Conservation (phyloP, 441 rosid genomes). For the Isatis lusitanica region DNA sequence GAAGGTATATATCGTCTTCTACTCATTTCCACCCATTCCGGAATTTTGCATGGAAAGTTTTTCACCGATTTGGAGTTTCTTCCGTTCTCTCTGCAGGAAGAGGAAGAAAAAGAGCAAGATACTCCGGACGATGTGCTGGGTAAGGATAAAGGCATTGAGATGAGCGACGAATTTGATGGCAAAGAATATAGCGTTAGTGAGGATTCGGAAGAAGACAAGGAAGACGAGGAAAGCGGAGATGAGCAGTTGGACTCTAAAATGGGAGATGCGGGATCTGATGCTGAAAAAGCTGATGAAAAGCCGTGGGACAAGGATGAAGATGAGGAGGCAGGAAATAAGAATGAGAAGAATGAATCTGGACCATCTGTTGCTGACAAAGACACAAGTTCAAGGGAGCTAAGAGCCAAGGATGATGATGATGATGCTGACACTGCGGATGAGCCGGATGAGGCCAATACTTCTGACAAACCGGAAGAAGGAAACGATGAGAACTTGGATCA, state of each 20-base stretch:
- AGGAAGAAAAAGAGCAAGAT: slow-evolving; percentile 75
- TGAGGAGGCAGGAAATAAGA: slow-evolving; percentile 47
- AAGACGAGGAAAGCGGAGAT: slow-evolving; percentile 53
- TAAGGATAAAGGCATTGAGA: slow-evolving; percentile 88
- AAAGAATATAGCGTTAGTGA: slow-evolving; percentile 77
- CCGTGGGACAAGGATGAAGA: slow-evolving; percentile 72
- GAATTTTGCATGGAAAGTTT: slow-evolving; percentile 4
- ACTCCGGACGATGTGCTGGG: slow-evolving; percentile 53
- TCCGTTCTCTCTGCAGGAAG: slow-evolving; percentile 40
- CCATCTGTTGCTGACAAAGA: slow-evolving; percentile 64
- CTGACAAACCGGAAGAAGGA: slow-evolving; percentile 48
- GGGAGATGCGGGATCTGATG: slow-evolving; percentile 78
- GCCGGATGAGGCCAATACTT: slow-evolving; percentile 40
- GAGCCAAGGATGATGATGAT: slow-evolving; percentile 85
- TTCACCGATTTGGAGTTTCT: slow-evolving; percentile 7
- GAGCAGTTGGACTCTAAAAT: slow-evolving; percentile 74
- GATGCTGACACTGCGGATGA: slow-evolving; percentile 43
- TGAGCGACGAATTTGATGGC: slow-evolving; percentile 83
- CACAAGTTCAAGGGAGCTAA: slow-evolving; percentile 64
- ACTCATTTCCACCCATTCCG: neutral
- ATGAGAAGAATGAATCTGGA: slow-evolving; percentile 86
- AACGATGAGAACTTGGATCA: slow-evolving; percentile 47
- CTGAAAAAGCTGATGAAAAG: slow-evolving; percentile 81
- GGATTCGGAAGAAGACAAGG: slow-evolving; percentile 70
- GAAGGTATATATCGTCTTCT: slow-evolving; percentile 49